Base-by-base conservation (phyloP, 306 rosid genomes). In the Chamaecrista fasciculata region DNA sequence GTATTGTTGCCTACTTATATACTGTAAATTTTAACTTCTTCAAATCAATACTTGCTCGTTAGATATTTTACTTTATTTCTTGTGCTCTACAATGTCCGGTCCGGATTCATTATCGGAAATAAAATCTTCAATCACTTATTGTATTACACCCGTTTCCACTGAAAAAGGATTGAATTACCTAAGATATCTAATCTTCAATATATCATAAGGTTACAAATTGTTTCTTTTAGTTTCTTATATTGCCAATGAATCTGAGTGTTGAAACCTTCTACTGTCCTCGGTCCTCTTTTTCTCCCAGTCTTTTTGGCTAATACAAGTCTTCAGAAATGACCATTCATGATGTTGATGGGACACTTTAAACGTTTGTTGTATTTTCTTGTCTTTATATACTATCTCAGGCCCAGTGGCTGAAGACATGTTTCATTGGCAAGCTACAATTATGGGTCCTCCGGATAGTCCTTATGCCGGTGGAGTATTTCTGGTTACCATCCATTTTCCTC, bases 401-500 rank as follows among this genome's bases (percentile, higher is more conserved):
- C 96, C 96, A 42, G 88, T 87, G 42, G 86, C 80, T 29, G 85
- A 82, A 80, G 84, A 79, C 82, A 81, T 84, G 89, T 84, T 84
- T 37, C 86, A 81, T 25, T 84, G 86, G 89, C 86, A 85, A 74
- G 90, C 90, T 15, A 87, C 90, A 46, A 83, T 83, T 78, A 85
- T 89, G 92, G 92, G 91, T 76, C 92, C 90, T 69, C 80, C 82
- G 70, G 92, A 87, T 69, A 87, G 93, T 71, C 90, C 93, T 8
- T 85, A 82, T 66, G 84, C 86, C 0, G 86, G 89, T 58, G 89
- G 91, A 76, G 84, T 81, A 44, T 89, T 86, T 78, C 87, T 85
- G 60, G 85, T 78, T 59, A 86, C 81, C 69, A 82, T 89, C 62
- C 91, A 84, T 62, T 89, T 89, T 73, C 88, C 89, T 59, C 80